Percentiles rank a stretch among this genome's conserved stretches.
Conservation (phyloP, 495 filamentous ascomycete genomes). For the Xylaria curta region DNA sequence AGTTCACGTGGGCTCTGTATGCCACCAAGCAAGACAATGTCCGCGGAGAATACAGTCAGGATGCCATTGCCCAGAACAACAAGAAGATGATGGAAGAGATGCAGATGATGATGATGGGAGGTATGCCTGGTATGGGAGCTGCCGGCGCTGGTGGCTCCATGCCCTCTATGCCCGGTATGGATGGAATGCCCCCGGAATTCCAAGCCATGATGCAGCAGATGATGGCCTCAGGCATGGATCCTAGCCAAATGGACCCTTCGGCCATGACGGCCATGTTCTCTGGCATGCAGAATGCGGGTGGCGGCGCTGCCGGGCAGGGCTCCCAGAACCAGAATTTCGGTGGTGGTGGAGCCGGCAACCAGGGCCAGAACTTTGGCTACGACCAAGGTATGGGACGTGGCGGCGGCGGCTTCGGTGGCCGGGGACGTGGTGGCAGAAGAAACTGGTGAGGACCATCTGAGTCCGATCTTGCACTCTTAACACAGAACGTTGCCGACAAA, state of each 20-base stretch:
- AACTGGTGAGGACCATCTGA: constrained; percentile 33
- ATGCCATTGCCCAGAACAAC: constrained; percentile 67
- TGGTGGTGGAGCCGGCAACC: constrained; percentile 51
- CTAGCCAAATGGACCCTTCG: constrained; percentile 73
- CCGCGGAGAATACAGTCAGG: constrained; percentile 67
- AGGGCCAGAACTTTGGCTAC: constrained; percentile 62
- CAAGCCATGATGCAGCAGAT: constrained; percentile 82
- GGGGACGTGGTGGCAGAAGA: constrained; percentile 50
- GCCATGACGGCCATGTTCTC: constrained; percentile 58
- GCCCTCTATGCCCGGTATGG: constrained; percentile 72
- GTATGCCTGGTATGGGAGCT: constrained; percentile 65
- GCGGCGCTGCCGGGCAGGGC: constrained; percentile 45
- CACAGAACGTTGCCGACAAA: not conserved
- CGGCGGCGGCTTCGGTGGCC: constrained; percentile 47
- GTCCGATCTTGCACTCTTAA: not conserved
- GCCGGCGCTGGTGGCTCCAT: constrained; percentile 57
- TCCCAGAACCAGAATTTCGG: constrained; percentile 56
- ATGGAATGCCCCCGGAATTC: constrained; percentile 77
- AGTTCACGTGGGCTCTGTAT: constrained; percentile 98
- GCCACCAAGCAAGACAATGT: constrained; percentile 85
- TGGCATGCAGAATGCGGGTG: constrained; percentile 50
- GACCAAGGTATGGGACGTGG: constrained; percentile 60
- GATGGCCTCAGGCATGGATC: constrained; percentile 84
- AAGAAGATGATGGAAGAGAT: constrained; percentile 90
- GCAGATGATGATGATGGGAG: constrained; percentile 84